Base-by-base conservation (phyloP, 805 yeast genomes). In the Lachancea meyersii region DNA sequence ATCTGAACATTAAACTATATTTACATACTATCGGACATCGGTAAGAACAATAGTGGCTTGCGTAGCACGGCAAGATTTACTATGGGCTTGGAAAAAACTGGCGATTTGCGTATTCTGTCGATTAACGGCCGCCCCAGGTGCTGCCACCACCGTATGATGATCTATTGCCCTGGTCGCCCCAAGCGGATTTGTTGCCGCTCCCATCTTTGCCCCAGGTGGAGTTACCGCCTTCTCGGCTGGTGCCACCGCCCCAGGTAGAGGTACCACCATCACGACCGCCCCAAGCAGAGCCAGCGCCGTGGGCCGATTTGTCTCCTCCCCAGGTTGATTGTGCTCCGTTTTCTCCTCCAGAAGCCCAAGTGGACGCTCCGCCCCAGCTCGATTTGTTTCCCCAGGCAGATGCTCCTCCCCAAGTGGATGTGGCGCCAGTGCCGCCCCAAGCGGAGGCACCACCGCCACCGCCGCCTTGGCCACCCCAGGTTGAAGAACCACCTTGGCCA, bases 321-420 rank as follows among this genome's bases (percentile, higher is more conserved):
- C 72, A 67, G 8, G 73, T 60, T 49, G 79, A 71, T 18, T 71
- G 65, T 24, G 70, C 67, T 18, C 73, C 73, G 14, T 51, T 18
- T 28, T 61, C 65, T 30, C 64, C 65, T 24, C 65, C 64, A 13
- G 67, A 60, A 10, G 64, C 66, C 68, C 69, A 55, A 20, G 77
- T 70, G 3, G 78, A 72, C 6, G 76, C 75, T 18, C 76, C 76
- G 47, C 73, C 73, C 67, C 71, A 69, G 38, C 52, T 53, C 9
- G 64, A 60, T 40, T 58, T 60, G 43, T 56, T 60, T 40, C 64
- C 65, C 66, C 66, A 61, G 20, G 63, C 55, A 30, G 61, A 61
- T 42, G 53, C 67, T 57, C 64, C 76, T 54, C 65, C 68, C 67
- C 66, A 48, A 34, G 63, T 57, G 30, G 67, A 56, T 16, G 66